A percentile compares a stretch with the other conserved stretches of the same genome.
These are phyloP conservation scores for Hypoxylon sp. DNA, from an alignment of 2,329 filamentous ascomycete species.

Conservation along the genomic window DNA sequence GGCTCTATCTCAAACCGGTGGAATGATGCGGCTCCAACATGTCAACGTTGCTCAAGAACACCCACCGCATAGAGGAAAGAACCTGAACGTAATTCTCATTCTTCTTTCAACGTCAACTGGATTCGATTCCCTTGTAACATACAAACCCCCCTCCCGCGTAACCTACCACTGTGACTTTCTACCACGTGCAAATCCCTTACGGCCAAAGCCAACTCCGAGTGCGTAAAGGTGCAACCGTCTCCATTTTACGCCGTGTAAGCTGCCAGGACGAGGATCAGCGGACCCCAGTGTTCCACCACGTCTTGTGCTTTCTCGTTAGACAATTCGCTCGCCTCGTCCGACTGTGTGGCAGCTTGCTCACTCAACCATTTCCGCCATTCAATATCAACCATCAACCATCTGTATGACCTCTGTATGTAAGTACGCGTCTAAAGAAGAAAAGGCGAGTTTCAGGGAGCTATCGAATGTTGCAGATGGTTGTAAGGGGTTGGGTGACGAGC, in stretches of 20 bases:
- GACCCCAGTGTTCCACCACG: slow-evolving; percentile 43
- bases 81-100: too few species aligned
- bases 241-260: slow-evolving; percentile 29
- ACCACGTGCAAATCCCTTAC: too few species aligned
- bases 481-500: background rate
- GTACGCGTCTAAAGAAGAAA: background rate
- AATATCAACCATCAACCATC: slow-evolving; percentile 44
- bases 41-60: background rate
- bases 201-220: too few species aligned
- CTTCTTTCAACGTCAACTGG: too few species aligned
- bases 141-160: background rate
- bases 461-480: background rate
- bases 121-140: background rate
- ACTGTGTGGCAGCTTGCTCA: slow-evolving; percentile 36
- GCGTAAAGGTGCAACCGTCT: background rate
- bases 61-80: background rate
- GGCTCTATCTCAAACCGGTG: background rate
- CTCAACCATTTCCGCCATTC: slow-evolving; percentile 49
- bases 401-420: slow-evolving; percentile 9
- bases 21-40: background rate
- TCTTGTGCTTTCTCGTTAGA: slow-evolving; percentile 1
- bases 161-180: background rate
- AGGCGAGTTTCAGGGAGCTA: background rate
- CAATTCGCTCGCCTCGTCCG: background rate
- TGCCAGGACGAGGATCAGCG: slow-evolving; percentile 45